Conservation (phyloP, 257 asterid genomes). For the Nicotiana knightiana region DNA sequence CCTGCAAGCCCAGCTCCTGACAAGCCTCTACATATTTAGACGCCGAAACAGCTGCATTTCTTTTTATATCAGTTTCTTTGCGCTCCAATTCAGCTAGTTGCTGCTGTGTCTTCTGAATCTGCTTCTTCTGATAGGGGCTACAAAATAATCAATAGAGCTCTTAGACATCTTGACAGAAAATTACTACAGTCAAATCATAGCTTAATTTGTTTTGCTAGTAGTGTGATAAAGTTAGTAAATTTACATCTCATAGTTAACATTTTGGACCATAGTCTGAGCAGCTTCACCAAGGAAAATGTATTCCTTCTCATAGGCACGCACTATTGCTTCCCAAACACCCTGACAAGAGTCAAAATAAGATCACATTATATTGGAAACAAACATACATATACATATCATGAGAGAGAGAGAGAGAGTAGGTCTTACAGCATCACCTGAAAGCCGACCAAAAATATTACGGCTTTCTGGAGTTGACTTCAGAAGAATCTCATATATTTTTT, state of each 20-base stretch:
- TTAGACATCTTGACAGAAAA: background rate
- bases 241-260: conserved; percentile 91
- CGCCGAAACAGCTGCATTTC: conserved; percentile 89
- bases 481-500: conserved; percentile 70
- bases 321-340: conserved; percentile 96
- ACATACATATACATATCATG: background rate
- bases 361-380: conserved; percentile 7
- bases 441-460: conserved; percentile 98
- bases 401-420: conserved; percentile 19
- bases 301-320: conserved; percentile 83
- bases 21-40: conserved; percentile 88
- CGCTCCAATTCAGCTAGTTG: conserved; percentile 85
- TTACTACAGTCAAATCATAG: background rate
- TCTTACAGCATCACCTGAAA: conserved; percentile 98
- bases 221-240: conserved; percentile 13
- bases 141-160: conserved; percentile 14
- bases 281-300: conserved; percentile 85
- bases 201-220: background rate
- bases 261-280: conserved; percentile 89
- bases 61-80: conserved; percentile 83
- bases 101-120: conserved; percentile 85
- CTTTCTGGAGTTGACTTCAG: conserved; percentile 73
- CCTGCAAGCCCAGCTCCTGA: conserved; percentile 94
- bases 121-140: conserved; percentile 90
- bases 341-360: conserved; percentile 25